Base-by-base conservation (phyloP, 1,284 basidiomycete species). In the Ustilago loliicola region DNA sequence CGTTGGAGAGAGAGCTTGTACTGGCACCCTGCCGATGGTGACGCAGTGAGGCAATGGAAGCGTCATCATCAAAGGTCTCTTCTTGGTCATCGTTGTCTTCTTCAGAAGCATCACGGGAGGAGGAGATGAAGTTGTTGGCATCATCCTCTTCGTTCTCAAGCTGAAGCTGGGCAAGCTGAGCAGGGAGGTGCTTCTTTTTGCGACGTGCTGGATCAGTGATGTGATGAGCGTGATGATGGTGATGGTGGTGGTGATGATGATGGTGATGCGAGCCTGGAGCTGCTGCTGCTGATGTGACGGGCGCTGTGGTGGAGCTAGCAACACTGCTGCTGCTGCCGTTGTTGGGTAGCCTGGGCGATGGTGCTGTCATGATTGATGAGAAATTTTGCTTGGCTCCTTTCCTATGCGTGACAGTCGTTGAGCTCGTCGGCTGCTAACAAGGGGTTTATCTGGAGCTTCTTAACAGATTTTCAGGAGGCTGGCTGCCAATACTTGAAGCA, bases 11-110 rank as follows among this genome's bases (percentile, higher is more conserved):
- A 30, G 69, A 68, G 58, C 53, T 65, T 13, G 76, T 62, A 59
- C 65, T 68, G 2, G 62, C 50, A 9, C 54, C 64, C 19, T 71
- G 71, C 29, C 71, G 67, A 29, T 74, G 76, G 21, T 66, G 76
- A 47, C 76, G 63, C 13, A 78, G 67, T 51, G 76, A 78, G 19
- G 76, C 76, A 23, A 78, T 71, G 19, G 76, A 78, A 6, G 76
- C 76, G 55, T 78, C 67, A 30, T 78, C 76, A 50, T 78, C 76
- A 25, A 78, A 78, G 2, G 71, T 78, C 56, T 77, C 71, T 23
- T 80, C 78, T 23, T 77, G 71, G 13, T 80, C 78, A 55, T 80
- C 78, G 45, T 80, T 80, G 68, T 80, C 78, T 54, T 80, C 78
- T 57, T 80, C 78, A 8, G 74, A 77, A 27, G 78, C 78, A 53